These are phyloP conservation scores for Sarocladium kiliense DNA, from an alignment of 2,329 filamentous ascomycete genomes.

Conservation along the genomic window DNA sequence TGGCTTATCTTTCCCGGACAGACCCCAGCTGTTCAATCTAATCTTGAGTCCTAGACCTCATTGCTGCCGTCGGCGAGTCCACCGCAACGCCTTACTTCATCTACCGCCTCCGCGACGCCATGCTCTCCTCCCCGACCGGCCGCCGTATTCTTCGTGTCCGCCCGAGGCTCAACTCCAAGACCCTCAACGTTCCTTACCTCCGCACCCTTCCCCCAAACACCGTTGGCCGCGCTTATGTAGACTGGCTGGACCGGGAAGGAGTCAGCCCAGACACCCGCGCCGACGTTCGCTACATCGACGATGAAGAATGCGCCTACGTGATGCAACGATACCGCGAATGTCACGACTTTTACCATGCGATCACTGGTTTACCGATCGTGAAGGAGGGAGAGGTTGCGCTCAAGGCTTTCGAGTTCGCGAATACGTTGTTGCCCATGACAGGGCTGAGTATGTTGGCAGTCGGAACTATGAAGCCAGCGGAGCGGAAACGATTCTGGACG, in stretches of 20 bases:
- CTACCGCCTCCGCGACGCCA: constrained; percentile 81
- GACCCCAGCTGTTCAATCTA: not conserved
- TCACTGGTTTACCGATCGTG: constrained; percentile 85
- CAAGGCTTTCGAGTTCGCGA: constrained; percentile 96
- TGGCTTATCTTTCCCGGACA: constrained; percentile 10
- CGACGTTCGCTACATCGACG: constrained; percentile 82
- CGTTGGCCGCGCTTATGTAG: constrained; percentile 76
- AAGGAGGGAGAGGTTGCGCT: constrained; percentile 97
- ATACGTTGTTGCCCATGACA: constrained; percentile 93
- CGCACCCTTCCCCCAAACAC: constrained; percentile 66
- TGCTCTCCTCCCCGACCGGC: constrained; percentile 80
- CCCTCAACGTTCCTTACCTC: constrained; percentile 61
- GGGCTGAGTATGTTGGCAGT: constrained; percentile 81
- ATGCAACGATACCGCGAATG: constrained; percentile 98
- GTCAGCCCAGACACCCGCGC: constrained; percentile 87
- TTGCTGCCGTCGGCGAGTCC: constrained; percentile 89
- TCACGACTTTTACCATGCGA: constrained; percentile 95
- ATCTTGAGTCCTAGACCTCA: constrained; percentile 60
- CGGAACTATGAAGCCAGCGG: constrained; percentile 76
- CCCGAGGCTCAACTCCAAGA: constrained; percentile 78
- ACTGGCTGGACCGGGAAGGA: constrained; percentile 90
- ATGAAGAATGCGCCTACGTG: constrained; percentile 94
- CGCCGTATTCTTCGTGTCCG: constrained; percentile 86
- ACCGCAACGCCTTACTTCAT: constrained; percentile 96
- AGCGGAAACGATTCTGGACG: constrained; percentile 67